Conservation (phyloP, 495 filamentous ascomycete species). For the Bryoglossum gracile region DNA sequence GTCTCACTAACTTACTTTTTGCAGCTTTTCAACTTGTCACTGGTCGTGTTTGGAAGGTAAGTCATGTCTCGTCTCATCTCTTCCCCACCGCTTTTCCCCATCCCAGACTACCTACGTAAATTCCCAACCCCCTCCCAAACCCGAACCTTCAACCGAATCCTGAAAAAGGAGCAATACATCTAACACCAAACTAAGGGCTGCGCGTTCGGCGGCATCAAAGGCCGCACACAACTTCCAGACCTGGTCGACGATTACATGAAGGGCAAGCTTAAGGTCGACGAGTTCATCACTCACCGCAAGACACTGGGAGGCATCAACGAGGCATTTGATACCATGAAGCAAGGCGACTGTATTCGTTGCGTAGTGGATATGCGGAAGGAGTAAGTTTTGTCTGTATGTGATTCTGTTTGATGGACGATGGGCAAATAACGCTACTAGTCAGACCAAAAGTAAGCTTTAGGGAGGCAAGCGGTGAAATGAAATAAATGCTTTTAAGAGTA, state of each 20-base stretch:
- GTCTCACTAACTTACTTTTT: conserved; percentile 8
- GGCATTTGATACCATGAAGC: conserved; percentile 91
- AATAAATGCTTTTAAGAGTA: too few relatives aligned
- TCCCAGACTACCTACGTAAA: too few relatives aligned
- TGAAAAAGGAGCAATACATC: too few relatives aligned
- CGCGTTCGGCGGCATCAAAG: conserved; percentile 97
- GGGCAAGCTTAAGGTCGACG: conserved; percentile 92
- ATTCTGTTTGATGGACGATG: not conserved
- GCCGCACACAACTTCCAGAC: conserved; percentile 80
- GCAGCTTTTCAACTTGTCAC: conserved; percentile 97
- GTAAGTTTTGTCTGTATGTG: not conserved
- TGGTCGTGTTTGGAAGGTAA: conserved; percentile 80
- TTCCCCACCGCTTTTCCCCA: too few relatives aligned
- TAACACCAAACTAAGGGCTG: conserved; percentile 56
- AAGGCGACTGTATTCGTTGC: conserved; percentile 90
- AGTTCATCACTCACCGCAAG: conserved; percentile 98
- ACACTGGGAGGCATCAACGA: conserved; percentile 71
- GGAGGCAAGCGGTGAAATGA: too few relatives aligned
- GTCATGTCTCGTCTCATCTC: not conserved
- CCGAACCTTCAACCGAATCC: too few relatives aligned
- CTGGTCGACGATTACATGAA: conserved; percentile 86
- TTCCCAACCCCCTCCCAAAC: too few relatives aligned
- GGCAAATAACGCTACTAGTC: too few relatives aligned
- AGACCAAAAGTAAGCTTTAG: too few relatives aligned
- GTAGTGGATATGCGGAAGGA: conserved; percentile 54